Conservation (phyloP, 108 stramenopile species). For the Tribonema minus region DNA sequence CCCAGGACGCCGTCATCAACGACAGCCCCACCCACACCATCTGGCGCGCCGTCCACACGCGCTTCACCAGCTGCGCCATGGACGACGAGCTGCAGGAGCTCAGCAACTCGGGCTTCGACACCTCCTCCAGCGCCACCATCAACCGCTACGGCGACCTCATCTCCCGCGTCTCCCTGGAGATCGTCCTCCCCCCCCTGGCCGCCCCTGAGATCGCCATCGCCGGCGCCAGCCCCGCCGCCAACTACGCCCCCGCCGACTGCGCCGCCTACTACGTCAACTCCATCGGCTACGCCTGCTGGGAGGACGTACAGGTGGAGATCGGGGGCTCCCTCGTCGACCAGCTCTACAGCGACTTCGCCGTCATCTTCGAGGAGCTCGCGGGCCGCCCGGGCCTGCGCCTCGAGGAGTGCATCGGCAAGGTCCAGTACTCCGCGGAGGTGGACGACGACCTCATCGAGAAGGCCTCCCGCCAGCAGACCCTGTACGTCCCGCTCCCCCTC, state of each 20-base stretch:
- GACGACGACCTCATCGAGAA: slow-evolving; percentile 3
- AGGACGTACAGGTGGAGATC: no score
- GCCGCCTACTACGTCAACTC: slow-evolving; percentile 1
- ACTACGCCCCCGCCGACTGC: background rate
- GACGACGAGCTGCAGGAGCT: no score
- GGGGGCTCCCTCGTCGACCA: background rate
- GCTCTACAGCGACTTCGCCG: background rate
- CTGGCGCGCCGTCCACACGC: no score
- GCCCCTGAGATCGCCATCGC: background rate
- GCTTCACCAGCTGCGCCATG: no score
- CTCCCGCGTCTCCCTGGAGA: background rate
- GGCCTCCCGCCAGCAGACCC: background rate
- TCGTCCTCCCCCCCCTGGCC: background rate
- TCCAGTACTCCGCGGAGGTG: background rate
- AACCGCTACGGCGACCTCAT: no score
- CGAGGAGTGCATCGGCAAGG: background rate
- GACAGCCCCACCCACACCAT: no score
- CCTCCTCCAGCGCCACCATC: no score
- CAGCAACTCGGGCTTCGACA: no score
- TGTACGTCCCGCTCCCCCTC: background rate
- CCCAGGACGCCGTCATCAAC: no score
- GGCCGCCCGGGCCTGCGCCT: background rate
- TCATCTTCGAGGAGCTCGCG: background rate
- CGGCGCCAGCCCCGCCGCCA: background rate
- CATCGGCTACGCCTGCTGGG: background rate